Base-by-base conservation (phyloP, 345 rosid genomes). In the Passiflora organensis region DNA sequence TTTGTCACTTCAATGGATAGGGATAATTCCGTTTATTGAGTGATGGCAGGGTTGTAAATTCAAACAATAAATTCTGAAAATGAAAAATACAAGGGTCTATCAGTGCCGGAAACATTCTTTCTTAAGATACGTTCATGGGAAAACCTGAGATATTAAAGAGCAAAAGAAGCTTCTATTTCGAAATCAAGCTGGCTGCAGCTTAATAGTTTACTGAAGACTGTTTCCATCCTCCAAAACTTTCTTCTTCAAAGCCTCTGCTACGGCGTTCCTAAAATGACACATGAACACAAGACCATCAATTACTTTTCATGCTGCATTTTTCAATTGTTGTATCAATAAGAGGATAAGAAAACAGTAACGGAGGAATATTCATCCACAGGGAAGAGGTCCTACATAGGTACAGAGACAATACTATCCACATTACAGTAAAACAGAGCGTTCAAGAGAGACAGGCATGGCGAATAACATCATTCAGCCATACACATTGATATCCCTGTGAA, bases 191-290 rank as follows among this genome's bases (percentile, higher is more conserved):
- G 6, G 13, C n/a, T 17, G 22, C 10, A 6, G 25, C 44, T 62
- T 53, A 62, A 54, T 62, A 53, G 9, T 41, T 43, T 45, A 45
- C 46, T 9, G 70, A 59, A 43, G 91, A 82, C 56, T 84, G 59
- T 51, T 76, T 87, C 87, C 89, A 84, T 58, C 89, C 89, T 46
- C 91, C 91, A 43, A 34, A 68, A 68, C 72, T 53, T 58, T 74
- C 84, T 55, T 73, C 75, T 16, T 53, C 67, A 24, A 22, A 45
- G 42, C 71, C 87, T 13, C 69, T 65, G 65, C 64, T 67, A 13
- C 49, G 41, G 16, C 57, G 34, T 48, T 68, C 72, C 82, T 83
- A 45, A 10, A 51, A n/a, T 15, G 17, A n/a, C 10, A 19, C 25
- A n/a, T 13, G 10, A 13, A 6, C 5, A 18, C 6, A 13, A 23